Percentiles rank a stretch among this genome's conserved stretches.
phyloP scores from a whole-genome alignment of 306 rosid genomes.

The Cyamopsis tetragonoloba region DNA sequence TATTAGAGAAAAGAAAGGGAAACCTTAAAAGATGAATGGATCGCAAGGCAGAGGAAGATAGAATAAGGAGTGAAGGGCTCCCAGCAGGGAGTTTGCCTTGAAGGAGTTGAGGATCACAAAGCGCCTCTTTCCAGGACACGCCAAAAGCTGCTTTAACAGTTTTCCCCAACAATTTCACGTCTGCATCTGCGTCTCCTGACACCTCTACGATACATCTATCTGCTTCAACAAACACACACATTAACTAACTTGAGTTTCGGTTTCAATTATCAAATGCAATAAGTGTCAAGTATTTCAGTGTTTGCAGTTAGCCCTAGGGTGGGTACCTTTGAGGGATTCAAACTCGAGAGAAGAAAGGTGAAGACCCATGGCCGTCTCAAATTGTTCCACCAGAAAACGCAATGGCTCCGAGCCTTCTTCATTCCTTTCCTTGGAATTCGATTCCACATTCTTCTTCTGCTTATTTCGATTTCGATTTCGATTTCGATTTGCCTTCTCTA shows the following conservation, averaged over 20 bases:
- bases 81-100: conserved; percentile 53
- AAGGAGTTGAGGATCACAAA: conserved; percentile 45
- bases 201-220: conserved; percentile 50
- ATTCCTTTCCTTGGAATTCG: background rate
- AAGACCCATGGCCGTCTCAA: conserved; percentile 51
- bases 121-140: conserved; percentile 55
- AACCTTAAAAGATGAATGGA: conserved; percentile 66
- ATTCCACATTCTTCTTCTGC: background rate
- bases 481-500: background rate
- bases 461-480: background rate
- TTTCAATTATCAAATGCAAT: too few species aligned
- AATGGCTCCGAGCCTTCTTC: conserved; percentile 35
- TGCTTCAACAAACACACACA: too few species aligned
- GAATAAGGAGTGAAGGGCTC: conserved; percentile 62
- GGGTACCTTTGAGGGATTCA: conserved; percentile 47
- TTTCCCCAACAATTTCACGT: conserved; percentile 34
- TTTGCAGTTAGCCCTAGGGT: too few species aligned
- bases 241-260: too few species aligned
- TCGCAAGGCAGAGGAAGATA: conserved; percentile 73
- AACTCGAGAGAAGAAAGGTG: conserved; percentile 72
- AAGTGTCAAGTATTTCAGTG: too few species aligned
- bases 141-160: conserved; percentile 68
- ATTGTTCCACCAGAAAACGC: conserved; percentile 49
- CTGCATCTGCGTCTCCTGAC: conserved; percentile 35
- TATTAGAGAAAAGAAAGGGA: background rate